Base-by-base conservation (phyloP, 108 stramenopile species). In the Stephanodiscus triporus region DNA sequence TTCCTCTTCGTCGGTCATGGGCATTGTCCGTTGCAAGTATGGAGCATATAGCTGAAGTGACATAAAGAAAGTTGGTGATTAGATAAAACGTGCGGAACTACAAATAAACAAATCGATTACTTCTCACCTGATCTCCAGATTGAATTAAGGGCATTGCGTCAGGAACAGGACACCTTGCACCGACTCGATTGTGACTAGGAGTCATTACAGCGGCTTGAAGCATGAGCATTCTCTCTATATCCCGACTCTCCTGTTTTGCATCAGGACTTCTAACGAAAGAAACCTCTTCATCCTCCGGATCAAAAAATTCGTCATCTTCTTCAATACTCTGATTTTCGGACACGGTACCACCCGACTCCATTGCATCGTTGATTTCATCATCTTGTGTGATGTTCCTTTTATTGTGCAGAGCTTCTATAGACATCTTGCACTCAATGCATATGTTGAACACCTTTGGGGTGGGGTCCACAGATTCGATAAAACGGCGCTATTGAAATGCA, bases 1-100 rank as follows among this genome's bases (percentile, higher is more conserved):
- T 42, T 91, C 68, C 45, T 92, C 75, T 80, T 93, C 94, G 58
- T 93, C 92, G 43, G 94, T 95, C 79, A 92, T 55, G 10, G 95
- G 95, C 60, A 77, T 62, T 9, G 89, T 85, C 48, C 95, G 68
- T 48, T 91, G 92, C 19, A 95, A 68, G 57, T 93, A 93, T 27
- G 95, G 95, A 20, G 90, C 95, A 72, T 88, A 95, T 4, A 95
- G 66, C 77, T 94, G 59, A 50, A 9, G 24, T 5, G 47, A 23
- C 2, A 32, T 13, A 56, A 9, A 53, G 29, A 32, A 48, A 26
- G 22, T 32, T 54, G 10, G 23, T 54, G 3, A 17, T 19, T 23
- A 3, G 8, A 30, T 40, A 49, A 16, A 24, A 19, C n/a, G 20
- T 17, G 30, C 24, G 22, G 48, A 49, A n/a, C 2, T 23, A 20